These are phyloP conservation scores for Hericium alpestre DNA, from an alignment of 768 basidiomycete species.

Conservation along the genomic window DNA sequence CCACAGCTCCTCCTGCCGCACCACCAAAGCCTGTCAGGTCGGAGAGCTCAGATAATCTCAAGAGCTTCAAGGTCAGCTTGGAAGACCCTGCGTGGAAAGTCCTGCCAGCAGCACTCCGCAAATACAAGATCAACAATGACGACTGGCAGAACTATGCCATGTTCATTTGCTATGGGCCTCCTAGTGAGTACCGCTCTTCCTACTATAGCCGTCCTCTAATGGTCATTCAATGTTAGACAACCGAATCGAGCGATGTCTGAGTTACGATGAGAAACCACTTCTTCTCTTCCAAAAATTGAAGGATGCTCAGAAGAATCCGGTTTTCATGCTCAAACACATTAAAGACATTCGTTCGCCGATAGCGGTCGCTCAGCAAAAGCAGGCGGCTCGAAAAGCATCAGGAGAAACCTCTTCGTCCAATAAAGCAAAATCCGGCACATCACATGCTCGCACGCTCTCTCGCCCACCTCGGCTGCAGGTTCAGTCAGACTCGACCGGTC, in stretches of 20 bases:
- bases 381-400: conserved; percentile 76
- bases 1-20: not conserved
- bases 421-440: conserved; percentile 25
- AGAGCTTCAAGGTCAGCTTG: conserved; percentile 94
- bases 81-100: conserved; percentile 99
- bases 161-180: conserved; percentile 95
- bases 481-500: conserved; percentile 38
- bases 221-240: conserved; percentile 34
- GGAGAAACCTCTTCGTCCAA: conserved; percentile 15
- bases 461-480: conserved; percentile 67
- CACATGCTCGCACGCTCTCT: conserved; percentile 22
- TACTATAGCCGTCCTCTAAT: not conserved
- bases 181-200: conserved; percentile 42
- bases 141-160: conserved; percentile 99
- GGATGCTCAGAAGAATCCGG: conserved; percentile 93
- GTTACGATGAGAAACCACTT: conserved; percentile 96
- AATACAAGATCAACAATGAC: conserved; percentile 97
- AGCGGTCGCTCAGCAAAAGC: conserved; percentile 92
- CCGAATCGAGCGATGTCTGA: conserved; percentile 85
- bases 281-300: conserved; percentile 96
- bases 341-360: conserved; percentile 96
- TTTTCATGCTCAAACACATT: conserved; percentile 97
- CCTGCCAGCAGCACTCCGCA: conserved; percentile 92
- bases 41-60: conserved; percentile 66
- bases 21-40: conserved; percentile 40